phyloP scores from a whole-genome alignment of 2,329 filamentous ascomycete genomes.

The Aureobasidium melanogenum region DNA sequence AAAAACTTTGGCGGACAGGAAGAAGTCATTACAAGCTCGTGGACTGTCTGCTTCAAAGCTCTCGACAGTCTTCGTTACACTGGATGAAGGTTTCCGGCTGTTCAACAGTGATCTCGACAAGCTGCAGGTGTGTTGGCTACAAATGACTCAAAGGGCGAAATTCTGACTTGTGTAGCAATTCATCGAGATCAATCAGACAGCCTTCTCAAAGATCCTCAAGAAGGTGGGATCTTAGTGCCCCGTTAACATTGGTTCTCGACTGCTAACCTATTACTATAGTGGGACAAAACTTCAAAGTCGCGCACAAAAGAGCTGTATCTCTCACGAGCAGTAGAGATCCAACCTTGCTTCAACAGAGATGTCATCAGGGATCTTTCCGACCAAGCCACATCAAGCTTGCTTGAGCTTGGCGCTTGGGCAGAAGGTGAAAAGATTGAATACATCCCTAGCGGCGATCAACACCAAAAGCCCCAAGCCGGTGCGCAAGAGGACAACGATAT shows the following conservation, averaged over 20 bases:
- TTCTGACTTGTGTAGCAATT: slow-evolving; percentile 58
- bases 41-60: slow-evolving; percentile 64
- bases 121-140: slow-evolving; percentile 49
- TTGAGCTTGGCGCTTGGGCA: slow-evolving; percentile 93
- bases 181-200: slow-evolving; percentile 94
- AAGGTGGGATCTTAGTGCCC: slow-evolving; percentile 49
- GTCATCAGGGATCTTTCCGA: slow-evolving; percentile 96
- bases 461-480: slow-evolving; percentile 26
- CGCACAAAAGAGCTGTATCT: slow-evolving; percentile 97
- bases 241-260: neutral
- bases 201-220: slow-evolving; percentile 97
- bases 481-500: slow-evolving; percentile 82
- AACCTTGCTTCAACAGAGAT: slow-evolving; percentile 95
- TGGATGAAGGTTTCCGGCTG: slow-evolving; percentile 95
- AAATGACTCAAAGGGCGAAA: slow-evolving; percentile 7
- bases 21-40: slow-evolving; percentile 77
- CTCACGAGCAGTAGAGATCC: slow-evolving; percentile 89
- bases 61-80: slow-evolving; percentile 85
- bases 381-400: slow-evolving; percentile 88
- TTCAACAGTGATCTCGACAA: slow-evolving; percentile 97
- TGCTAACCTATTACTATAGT: slow-evolving; percentile 39
- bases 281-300: slow-evolving; percentile 96
- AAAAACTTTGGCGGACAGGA: slow-evolving; percentile 89
- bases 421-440: slow-evolving; percentile 88
- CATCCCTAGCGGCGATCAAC: slow-evolving; percentile 27